Conservation (phyloP, 2,329 filamentous ascomycete species). For the Orbilia blumenaviensis region DNA sequence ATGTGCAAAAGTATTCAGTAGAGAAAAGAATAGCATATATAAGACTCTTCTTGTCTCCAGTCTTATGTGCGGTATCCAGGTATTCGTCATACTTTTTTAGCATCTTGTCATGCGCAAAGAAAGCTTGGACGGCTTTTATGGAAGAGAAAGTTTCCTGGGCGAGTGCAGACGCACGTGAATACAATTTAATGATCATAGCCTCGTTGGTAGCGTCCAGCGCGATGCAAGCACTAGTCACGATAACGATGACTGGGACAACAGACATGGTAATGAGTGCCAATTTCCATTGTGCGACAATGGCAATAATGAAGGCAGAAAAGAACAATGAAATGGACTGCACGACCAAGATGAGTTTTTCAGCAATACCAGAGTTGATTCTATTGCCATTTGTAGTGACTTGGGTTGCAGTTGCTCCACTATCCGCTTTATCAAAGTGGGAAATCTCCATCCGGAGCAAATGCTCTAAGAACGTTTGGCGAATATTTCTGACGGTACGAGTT, state of each 20-base stretch:
- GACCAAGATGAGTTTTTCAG: constrained; percentile 65
- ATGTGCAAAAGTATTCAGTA: constrained; percentile 67
- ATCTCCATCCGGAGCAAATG: constrained; percentile 73
- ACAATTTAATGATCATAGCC: constrained; percentile 64
- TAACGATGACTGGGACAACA: constrained; percentile 67
- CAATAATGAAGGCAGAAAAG: constrained; percentile 66
- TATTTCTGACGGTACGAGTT: constrained; percentile 65
- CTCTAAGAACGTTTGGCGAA: constrained; percentile 71
- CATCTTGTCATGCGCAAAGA: constrained; percentile 69
- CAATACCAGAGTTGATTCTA: constrained; percentile 69
- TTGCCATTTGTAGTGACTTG: constrained; percentile 72
- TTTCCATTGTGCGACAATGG: constrained; percentile 69
- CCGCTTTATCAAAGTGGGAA: constrained; percentile 71
- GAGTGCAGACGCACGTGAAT: constrained; percentile 69
- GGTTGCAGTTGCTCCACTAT: constrained; percentile 45
- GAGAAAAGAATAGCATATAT: constrained; percentile 60
- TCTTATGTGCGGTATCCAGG: constrained; percentile 67
- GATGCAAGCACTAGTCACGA: constrained; percentile 65
- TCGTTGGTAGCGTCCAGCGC: constrained; percentile 69
- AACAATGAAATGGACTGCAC: constrained; percentile 68
- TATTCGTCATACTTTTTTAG: constrained; percentile 67
- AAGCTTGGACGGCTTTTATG: constrained; percentile 71
- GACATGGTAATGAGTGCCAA: constrained; percentile 70
- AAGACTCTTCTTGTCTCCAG: constrained; percentile 66
- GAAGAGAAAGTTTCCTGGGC: constrained; percentile 71